A percentile compares a stretch with the other conserved stretches of the same genome.
phyloP scores from a whole-genome alignment of 2,329 filamentous ascomycete genomes.

The Hansfordia pulvinata region DNA sequence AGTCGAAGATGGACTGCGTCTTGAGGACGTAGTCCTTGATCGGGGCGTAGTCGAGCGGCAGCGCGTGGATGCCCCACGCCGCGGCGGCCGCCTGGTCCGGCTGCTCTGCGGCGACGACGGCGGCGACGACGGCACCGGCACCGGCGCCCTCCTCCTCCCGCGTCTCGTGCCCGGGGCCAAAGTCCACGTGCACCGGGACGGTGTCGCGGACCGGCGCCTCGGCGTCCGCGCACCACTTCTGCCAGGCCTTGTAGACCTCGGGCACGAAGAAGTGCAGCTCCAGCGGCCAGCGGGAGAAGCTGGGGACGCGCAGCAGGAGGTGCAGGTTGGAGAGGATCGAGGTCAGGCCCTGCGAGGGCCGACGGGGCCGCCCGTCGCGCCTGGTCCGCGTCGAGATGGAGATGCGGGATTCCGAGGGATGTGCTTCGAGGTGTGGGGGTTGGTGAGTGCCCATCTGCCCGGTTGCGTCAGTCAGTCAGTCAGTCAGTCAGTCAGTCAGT shows the following conservation, averaged over 20 bases:
- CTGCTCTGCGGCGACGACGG: too few relatives aligned
- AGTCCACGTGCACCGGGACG: conserved; percentile 45
- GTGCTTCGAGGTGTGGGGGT: conserved; percentile 69
- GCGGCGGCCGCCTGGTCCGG: conserved; percentile 1
- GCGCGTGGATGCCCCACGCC: conserved; percentile 34
- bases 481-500: too few relatives aligned
- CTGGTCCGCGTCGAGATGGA: conserved; percentile 35
- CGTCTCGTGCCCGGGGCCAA: conserved; percentile 16
- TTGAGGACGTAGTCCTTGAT: conserved; percentile 42
- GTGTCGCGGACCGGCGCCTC: conserved; percentile 30
- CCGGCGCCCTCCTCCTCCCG: conserved; percentile 2
- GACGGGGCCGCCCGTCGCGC: conserved; percentile 37
- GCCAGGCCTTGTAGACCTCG: conserved; percentile 60
- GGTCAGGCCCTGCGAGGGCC: conserved; percentile 45
- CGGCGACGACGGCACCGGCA: too few relatives aligned
- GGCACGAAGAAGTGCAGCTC: conserved; percentile 63
- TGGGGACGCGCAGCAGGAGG: conserved; percentile 62
- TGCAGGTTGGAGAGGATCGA: conserved; percentile 71
- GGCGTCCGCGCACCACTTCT: conserved; percentile 36
- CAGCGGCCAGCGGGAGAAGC: conserved; percentile 75
- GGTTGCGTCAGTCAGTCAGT: too few relatives aligned
- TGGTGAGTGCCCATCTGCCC: conserved; percentile 88
- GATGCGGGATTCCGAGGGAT: conserved; percentile 51
- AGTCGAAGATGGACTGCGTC: conserved; percentile 35
- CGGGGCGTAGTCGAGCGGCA: conserved; percentile 40